Base-by-base conservation (phyloP, 169 alveolate genomes). In the Nephromyces sp. region DNA sequence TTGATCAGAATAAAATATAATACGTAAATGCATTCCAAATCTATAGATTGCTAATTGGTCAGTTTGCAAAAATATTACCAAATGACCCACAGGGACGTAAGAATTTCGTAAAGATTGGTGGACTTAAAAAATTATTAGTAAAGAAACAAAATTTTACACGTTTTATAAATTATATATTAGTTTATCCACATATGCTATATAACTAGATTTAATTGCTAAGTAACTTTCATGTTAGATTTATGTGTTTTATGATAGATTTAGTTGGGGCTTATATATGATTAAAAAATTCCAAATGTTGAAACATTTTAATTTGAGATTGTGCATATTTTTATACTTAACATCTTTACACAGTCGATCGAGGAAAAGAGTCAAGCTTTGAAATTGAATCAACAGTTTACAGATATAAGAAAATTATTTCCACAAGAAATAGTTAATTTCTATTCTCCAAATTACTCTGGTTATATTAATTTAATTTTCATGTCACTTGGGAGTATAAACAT, bases 391-490 rank as follows among this genome's bases (percentile, higher is more conserved):
- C 87, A 86, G 75, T 91, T 92, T 61, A 94, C 90, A 64, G 95
- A 89, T 74, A 92, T 93, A 75, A 92, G 91, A 81, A 70, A 80
- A 35, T 88, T 87, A 52, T 94, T 91, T 78, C 98, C 97, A 29
- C 93, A 90, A 32, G 98, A 92, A 77, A 87, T 94, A 34, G 95
- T 94, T 63, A 87, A 92, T 80, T 93, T 90, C 86, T 93, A 93
- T 69, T 89, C 96, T 22, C 96, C 98, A 21, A 92, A 89, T 71
- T 92, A 92, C 74, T 90, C 94, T 24, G 92, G 81, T 75, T n/a
- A n/a, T n/a, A n/a, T n/a, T n/a, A n/a, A n/a, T n/a, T n/a, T n/a
- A n/a, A n/a, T n/a, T n/a, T n/a, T n/a, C n/a, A n/a, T n/a, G n/a
- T n/a, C n/a, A n/a, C n/a, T n/a, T n/a, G n/a, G n/a, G n/a, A n/a